phyloP scores from a whole-genome alignment of 345 rosid genomes.

The Brassica cretica region DNA sequence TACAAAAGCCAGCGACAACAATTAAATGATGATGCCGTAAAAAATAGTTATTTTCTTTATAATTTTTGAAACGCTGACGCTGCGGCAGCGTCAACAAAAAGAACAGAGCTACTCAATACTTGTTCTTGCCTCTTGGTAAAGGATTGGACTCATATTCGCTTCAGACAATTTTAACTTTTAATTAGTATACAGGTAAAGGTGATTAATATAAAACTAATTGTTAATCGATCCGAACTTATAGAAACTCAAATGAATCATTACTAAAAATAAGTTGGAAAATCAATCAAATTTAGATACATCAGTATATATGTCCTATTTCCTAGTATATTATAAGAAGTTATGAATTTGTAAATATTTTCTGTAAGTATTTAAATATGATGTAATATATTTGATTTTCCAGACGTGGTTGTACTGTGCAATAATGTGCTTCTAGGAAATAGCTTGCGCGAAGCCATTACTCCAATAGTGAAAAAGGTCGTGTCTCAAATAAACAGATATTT shows the following conservation, averaged over 20 bases:
- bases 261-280: not conserved
- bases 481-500: not conserved
- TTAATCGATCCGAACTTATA: not conserved
- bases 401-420: not conserved
- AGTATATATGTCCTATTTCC: not conserved
- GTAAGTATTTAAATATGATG: not conserved
- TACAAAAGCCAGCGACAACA: not conserved
- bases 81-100: not conserved
- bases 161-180: not conserved
- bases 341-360: not conserved
- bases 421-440: not conserved
- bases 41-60: no score
- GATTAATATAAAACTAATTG: not conserved
- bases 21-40: not conserved
- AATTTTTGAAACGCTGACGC: not conserved
- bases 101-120: not conserved
- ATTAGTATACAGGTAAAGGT: not conserved
- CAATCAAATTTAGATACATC: not conserved
- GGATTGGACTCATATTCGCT: conserved; percentile 5
- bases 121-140: not conserved
- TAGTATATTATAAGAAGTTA: not conserved
- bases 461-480: not conserved
- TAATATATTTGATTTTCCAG: not conserved
- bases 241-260: not conserved
- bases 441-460: not conserved